These are phyloP conservation scores for Scalesia atractyloides DNA, from an alignment of 129 eudicot species.

Conservation along the genomic window DNA sequence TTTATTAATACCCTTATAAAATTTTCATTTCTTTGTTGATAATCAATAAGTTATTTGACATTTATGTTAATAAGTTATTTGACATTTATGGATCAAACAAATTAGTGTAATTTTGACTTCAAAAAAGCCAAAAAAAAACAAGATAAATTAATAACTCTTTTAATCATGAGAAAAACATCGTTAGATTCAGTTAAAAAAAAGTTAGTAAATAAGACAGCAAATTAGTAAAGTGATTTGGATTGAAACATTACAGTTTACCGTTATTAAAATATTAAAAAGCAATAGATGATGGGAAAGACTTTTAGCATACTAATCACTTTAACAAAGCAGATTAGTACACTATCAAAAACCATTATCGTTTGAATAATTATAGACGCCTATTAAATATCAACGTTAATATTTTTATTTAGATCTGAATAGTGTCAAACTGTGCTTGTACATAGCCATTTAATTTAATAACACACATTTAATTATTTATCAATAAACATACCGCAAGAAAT, in stretches of 20 bases:
- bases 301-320: conserved; percentile 31
- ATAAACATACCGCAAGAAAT: neutral
- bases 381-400: neutral
- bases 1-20: no score
- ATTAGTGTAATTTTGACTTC: neutral
- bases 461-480: no score
- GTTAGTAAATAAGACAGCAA: neutral
- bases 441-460: neutral
- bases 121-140: neutral
- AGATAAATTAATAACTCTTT: neutral
- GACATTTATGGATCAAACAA: neutral
- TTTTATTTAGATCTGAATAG: neutral
- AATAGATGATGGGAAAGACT: conserved; percentile 18
- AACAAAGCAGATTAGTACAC: conserved; percentile 12
- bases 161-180: neutral
- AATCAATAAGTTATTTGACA: no score
- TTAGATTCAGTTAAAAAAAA: conserved; percentile 20
- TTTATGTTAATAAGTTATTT: no score
- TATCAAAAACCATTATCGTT: conserved; percentile 13
- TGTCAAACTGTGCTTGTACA: neutral
- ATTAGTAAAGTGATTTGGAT: conserved; percentile 25
- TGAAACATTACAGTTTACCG: conserved; percentile 38
- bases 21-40: no score
- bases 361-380: neutral
- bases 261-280: conserved; percentile 32